Base-by-base conservation (phyloP, 371 early-diverging fungal species). In the Fennellomyces sp. region DNA sequence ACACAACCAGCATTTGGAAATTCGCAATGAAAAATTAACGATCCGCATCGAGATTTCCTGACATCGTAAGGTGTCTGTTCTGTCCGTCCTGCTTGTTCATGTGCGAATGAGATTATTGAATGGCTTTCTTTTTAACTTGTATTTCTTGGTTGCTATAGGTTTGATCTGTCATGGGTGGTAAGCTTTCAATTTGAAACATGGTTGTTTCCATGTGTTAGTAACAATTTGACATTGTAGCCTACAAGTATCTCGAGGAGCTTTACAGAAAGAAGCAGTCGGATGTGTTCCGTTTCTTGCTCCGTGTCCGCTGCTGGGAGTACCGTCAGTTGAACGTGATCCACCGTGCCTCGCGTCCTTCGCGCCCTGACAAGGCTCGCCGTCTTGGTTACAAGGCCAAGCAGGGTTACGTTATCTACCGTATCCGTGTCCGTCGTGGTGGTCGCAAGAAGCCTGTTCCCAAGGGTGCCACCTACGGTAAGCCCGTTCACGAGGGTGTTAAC, bases 361-460 rank as follows among this genome's bases (percentile, higher is more conserved):
- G 97, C 80, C 96, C 97, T 64, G 99, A 99, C 82, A 97, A 98
- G 91, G 99, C 99, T 56, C 93, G 98, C 73, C 96, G 95, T 71
- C 87, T 99, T 60, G 99, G 99, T 58, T 99, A 99, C 93, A 97
- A 96, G 83, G 96, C 96, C 79, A 99, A 98, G 90, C 95, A 95
- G 84, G 99, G 99, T 68, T 95, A 91, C 78, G 94, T 95, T 66
- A 88, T 98, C 85, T 99, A 96, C 93, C 91, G 97, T 69, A 88
- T 97, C 77, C 95, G 98, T 72, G 94, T 99, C 67, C 96, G 97
- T 75, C 97, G 99, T 79, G 99, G 99, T 85, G 91, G 93, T 76
- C 94, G 97, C 85, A 95, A 96, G 89, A 86, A 97, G 77, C 92
- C 88, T 65, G 94, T 89, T 66, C 89, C 88, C 83, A 98, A 99